Evolutionary conservation across 1,284 basidiomycete species (phyloP).

Genomic region (Pseudomicrostroma phylloplanum): DNA sequence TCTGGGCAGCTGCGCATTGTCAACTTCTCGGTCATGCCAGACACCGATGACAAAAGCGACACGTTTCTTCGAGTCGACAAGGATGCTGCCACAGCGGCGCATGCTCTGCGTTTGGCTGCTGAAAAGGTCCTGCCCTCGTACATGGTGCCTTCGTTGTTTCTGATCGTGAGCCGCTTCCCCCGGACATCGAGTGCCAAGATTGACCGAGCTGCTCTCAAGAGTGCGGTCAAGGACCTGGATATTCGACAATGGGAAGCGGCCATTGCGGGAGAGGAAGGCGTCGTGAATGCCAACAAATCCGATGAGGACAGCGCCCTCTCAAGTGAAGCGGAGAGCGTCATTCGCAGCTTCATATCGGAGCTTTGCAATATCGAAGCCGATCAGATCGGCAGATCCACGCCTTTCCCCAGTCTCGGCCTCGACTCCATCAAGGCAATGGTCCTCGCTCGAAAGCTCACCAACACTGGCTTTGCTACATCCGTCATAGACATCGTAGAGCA

Average conservation of each 20-base stretch:
- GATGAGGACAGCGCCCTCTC: conserved; percentile 18
- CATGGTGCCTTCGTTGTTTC: conserved; percentile 48
- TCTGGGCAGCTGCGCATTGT: conserved; percentile 41
- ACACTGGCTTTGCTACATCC: conserved; percentile 33
- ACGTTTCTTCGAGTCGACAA: conserved; percentile 21
- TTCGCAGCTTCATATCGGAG: conserved; percentile 26
- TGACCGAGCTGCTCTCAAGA: conserved; percentile 48
- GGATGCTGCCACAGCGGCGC: conserved; percentile 30
- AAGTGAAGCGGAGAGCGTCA: conserved; percentile 13
- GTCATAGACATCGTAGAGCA: conserved; percentile 46
- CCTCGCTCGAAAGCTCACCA: conserved; percentile 33
- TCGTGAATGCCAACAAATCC: conserved; percentile 1
- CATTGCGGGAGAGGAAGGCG: conserved; percentile 14
- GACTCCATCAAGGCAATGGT: conserved; percentile 48
- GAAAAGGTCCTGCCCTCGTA: conserved; percentile 40
- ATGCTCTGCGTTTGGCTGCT: conserved; percentile 28
- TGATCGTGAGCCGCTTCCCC: conserved; percentile 49
- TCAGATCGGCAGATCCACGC: conserved; percentile 34
- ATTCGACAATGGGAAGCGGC: conserved; percentile 41
- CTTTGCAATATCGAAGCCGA: conserved; percentile 31
- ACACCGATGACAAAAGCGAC: conserved; percentile 15
- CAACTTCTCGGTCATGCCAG: conserved; percentile 45
- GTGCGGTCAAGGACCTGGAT: conserved; percentile 37
- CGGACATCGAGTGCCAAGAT: conserved; percentile 52
- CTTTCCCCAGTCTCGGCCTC: conserved; percentile 42